Conservation (phyloP, 768 basidiomycete genomes). For the Tylopilus vinaceipallidus region DNA sequence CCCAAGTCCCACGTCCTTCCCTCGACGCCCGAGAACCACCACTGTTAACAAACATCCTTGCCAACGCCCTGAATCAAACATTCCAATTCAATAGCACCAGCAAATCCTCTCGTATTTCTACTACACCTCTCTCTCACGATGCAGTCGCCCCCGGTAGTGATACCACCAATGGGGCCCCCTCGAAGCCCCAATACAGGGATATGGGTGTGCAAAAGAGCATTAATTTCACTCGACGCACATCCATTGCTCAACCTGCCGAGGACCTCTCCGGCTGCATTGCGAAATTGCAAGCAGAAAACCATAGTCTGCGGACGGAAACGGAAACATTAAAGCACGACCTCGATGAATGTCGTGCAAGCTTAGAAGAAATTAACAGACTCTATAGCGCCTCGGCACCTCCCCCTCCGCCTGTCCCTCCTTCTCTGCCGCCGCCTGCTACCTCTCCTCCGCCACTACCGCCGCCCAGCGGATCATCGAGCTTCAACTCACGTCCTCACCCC, state of each 20-base stretch:
- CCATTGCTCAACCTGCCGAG: background rate
- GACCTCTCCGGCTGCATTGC: slow-evolving; percentile 12
- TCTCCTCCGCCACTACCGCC: background rate
- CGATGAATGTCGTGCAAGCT: slow-evolving; percentile 2
- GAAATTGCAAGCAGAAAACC: slow-evolving; percentile 19
- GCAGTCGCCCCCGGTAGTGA: slow-evolving; percentile 1
- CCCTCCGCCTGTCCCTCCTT: background rate
- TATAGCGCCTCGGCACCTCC: slow-evolving; percentile 1
- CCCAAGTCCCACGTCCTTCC: background rate
- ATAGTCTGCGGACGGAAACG: slow-evolving; percentile 5
- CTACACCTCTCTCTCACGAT: slow-evolving; percentile 5
- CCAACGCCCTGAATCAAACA: slow-evolving; percentile 29
- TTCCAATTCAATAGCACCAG: slow-evolving; percentile 23
- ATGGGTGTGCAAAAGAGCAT: slow-evolving; percentile 24
- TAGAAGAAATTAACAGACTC: slow-evolving; percentile 13
- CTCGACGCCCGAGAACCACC: background rate
- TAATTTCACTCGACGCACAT: slow-evolving; percentile 20
- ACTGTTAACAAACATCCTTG: slow-evolving; percentile 15
- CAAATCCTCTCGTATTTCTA: slow-evolving; percentile 6
- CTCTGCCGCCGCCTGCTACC: background rate
- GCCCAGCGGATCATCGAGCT: background rate
- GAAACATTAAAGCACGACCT: slow-evolving; percentile 9
- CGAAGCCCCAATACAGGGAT: slow-evolving; percentile 16
- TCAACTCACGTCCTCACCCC: background rate
- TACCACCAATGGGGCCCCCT: background rate